These are phyloP conservation scores for Knoxdaviesia proteae DNA, from an alignment of 2,329 filamentous ascomycete genomes.

Conservation along the genomic window DNA sequence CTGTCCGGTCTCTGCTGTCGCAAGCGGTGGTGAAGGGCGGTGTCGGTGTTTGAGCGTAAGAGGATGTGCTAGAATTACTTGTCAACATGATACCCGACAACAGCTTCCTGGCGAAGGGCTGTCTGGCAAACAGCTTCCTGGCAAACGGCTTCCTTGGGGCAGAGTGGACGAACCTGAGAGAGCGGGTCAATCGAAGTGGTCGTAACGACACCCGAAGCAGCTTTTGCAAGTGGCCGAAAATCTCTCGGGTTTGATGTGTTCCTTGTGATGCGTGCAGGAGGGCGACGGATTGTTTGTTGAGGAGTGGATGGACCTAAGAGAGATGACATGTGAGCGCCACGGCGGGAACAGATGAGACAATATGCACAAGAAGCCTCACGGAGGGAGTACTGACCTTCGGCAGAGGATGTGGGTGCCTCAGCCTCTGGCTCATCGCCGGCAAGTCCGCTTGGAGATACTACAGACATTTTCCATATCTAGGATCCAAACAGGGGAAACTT, in stretches of 20 bases:
- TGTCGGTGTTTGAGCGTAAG: slow-evolving; percentile 44
- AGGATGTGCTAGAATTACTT: slow-evolving; percentile 31
- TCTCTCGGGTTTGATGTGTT: background rate
- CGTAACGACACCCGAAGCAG: slow-evolving; percentile 4
- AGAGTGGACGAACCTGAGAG: slow-evolving; percentile 9
- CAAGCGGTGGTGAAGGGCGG: slow-evolving; percentile 29
- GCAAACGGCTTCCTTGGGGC: background rate
- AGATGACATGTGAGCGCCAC: background rate
- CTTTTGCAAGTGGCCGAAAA: slow-evolving; percentile 3
- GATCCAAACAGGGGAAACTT: too few species aligned
- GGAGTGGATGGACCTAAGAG: slow-evolving; percentile 2
- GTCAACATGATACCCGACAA: background rate
- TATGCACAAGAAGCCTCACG: slow-evolving; percentile 1
- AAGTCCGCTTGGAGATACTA: too few species aligned
- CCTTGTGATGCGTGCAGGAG: slow-evolving; percentile 1
- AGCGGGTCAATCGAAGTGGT: slow-evolving; percentile 10
- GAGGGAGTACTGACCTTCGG: too few species aligned
- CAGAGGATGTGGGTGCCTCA: too few species aligned
- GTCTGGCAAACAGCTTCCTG: too few species aligned
- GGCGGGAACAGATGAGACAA: slow-evolving; percentile 5
- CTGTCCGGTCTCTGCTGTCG: slow-evolving; percentile 32
- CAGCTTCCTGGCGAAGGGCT: background rate
- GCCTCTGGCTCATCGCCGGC: too few species aligned
- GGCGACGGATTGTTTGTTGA: slow-evolving; percentile 1
- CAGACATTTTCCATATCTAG: too few species aligned